These are phyloP conservation scores for Wickerhamomyces bisporus DNA, from an alignment of 805 yeast genomes.

Conservation along the genomic window DNA sequence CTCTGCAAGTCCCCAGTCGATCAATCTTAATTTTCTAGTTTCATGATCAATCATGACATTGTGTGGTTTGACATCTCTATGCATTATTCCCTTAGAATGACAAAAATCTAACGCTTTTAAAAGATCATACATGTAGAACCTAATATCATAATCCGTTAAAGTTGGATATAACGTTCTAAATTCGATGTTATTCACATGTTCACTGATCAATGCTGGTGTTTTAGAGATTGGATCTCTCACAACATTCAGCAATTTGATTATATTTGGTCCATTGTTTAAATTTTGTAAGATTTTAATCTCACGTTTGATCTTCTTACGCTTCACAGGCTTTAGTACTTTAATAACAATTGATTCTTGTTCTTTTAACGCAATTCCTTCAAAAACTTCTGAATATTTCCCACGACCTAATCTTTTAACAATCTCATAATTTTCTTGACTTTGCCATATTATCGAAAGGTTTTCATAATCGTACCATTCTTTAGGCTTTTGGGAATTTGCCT, in stretches of 20 bases:
- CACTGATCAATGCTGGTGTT: slow-evolving; percentile 87
- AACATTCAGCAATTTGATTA: slow-evolving; percentile 71
- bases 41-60: slow-evolving; percentile 89
- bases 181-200: slow-evolving; percentile 78
- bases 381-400: slow-evolving; percentile 92
- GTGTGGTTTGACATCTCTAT: slow-evolving; percentile 91
- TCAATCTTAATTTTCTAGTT: slow-evolving; percentile 56
- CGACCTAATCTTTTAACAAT: slow-evolving; percentile 80
- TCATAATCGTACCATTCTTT: slow-evolving; percentile 87
- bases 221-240: slow-evolving; percentile 81
- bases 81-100: slow-evolving; percentile 94
- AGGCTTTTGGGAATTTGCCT: slow-evolving; percentile 72
- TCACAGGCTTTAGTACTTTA: slow-evolving; percentile 90
- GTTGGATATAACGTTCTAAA: slow-evolving; percentile 83
- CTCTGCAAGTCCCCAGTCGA: slow-evolving; percentile 95
- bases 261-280: slow-evolving; percentile 77
- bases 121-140: slow-evolving; percentile 78
- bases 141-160: slow-evolving; percentile 67
- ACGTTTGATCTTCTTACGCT: slow-evolving; percentile 85
- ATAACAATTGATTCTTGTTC: slow-evolving; percentile 69
- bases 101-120: slow-evolving; percentile 80
- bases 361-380: slow-evolving; percentile 68
- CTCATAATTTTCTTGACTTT: slow-evolving; percentile 80
- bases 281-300: slow-evolving; percentile 86
- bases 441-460: slow-evolving; percentile 71